Conservation (phyloP, 2,329 filamentous ascomycete genomes). For the Myriangium duriaei region DNA sequence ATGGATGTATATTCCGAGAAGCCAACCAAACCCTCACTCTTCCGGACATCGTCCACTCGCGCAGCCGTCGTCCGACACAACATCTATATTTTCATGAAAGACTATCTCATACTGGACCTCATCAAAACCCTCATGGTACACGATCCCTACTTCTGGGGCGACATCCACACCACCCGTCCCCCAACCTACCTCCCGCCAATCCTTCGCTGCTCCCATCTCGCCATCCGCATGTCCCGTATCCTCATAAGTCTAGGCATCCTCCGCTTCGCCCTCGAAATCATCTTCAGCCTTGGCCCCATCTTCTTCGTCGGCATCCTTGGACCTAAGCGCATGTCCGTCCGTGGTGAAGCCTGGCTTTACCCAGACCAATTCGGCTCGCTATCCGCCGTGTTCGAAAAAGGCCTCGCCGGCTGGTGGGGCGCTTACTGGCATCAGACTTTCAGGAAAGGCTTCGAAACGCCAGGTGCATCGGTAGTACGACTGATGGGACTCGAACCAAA, state of each 20-base stretch:
- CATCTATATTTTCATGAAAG: constrained; percentile 33
- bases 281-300: constrained; percentile 50
- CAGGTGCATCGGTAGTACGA: constrained; percentile 37
- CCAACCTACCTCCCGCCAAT: constrained; percentile 34
- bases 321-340: constrained; percentile 45
- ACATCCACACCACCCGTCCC: constrained; percentile 35
- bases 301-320: constrained; percentile 47
- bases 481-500: constrained; percentile 19
- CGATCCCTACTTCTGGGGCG: constrained; percentile 64
- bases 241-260: constrained; percentile 45
- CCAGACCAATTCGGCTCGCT: constrained; percentile 44
- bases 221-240: constrained; percentile 45
- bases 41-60: constrained; percentile 13
- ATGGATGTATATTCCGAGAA: background rate
- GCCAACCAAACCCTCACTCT: background rate
- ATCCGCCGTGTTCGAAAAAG: constrained; percentile 48
- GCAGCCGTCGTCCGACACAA: constrained; percentile 28
- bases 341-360: constrained; percentile 50
- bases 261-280: constrained; percentile 45
- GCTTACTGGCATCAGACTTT: constrained; percentile 88
- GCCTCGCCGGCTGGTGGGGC: constrained; percentile 73
- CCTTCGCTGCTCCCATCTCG: constrained; percentile 28
- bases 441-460: constrained; percentile 56
- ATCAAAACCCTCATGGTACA: constrained; percentile 56
- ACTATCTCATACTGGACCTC: constrained; percentile 58